phyloP scores from a whole-genome alignment of 257 asterid genomes.

The Fraxinus cuspidata region DNA sequence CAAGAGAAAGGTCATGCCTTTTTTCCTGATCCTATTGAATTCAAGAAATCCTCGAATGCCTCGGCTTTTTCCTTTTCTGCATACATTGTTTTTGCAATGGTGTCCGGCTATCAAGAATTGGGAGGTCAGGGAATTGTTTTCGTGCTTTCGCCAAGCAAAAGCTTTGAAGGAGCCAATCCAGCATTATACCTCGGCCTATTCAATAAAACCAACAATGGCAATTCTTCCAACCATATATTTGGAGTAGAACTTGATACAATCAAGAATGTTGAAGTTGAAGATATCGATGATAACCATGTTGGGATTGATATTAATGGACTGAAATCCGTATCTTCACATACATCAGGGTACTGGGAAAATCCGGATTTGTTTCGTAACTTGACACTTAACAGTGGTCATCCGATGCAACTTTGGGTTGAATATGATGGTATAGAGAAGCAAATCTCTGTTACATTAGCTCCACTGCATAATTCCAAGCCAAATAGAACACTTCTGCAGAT shows the following conservation, averaged over 20 bases:
- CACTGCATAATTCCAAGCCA: slow-evolving; percentile 40
- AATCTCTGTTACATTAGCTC: slow-evolving; percentile 51
- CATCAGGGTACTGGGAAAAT: slow-evolving; percentile 45
- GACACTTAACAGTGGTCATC: slow-evolving; percentile 41
- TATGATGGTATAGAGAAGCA: slow-evolving; percentile 31
- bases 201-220: slow-evolving; percentile 49
- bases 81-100: slow-evolving; percentile 53
- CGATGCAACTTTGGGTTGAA: slow-evolving; percentile 64
- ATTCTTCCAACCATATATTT: slow-evolving; percentile 46
- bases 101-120: slow-evolving; percentile 37
- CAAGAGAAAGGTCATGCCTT: slow-evolving; percentile 57
- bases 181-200: slow-evolving; percentile 58
- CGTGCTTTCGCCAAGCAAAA: slow-evolving; percentile 51
- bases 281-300: slow-evolving; percentile 55
- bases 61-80: slow-evolving; percentile 55
- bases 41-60: slow-evolving; percentile 45
- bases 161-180: slow-evolving; percentile 38
- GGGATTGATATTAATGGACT: slow-evolving; percentile 56
- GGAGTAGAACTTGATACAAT: slow-evolving; percentile 68
- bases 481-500: slow-evolving; percentile 37
- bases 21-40: slow-evolving; percentile 40
- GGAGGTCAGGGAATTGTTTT: slow-evolving; percentile 67
- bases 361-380: slow-evolving; percentile 35
- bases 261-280: slow-evolving; percentile 39
- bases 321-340: slow-evolving; percentile 21